Percentiles rank a stretch among this genome's conserved stretches.
phyloP scores from a whole-genome alignment of 768 basidiomycete genomes.

The Zangia roseola region DNA sequence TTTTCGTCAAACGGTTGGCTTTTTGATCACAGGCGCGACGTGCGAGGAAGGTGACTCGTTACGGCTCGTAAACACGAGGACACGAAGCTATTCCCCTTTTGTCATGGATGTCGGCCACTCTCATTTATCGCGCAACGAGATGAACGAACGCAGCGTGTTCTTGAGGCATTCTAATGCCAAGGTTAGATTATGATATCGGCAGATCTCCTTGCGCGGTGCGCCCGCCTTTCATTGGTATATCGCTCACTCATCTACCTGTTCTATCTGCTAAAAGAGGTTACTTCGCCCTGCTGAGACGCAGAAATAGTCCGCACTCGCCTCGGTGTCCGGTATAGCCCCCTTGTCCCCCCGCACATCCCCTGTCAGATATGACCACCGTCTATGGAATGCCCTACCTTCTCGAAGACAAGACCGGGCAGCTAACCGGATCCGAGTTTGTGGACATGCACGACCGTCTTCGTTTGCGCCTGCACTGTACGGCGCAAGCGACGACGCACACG shows the following conservation, averaged over 20 bases:
- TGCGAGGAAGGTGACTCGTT: slow-evolving; percentile 9
- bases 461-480: slow-evolving; percentile 49
- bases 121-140: slow-evolving; percentile 10
- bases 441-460: slow-evolving; percentile 64
- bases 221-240: slow-evolving; percentile 20
- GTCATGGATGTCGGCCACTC: slow-evolving; percentile 6
- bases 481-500: slow-evolving; percentile 38
- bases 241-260: slow-evolving; percentile 17
- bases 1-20: slow-evolving; percentile 13
- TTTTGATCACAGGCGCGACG: slow-evolving; percentile 7
- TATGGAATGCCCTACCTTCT: slow-evolving; percentile 63
- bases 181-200: slow-evolving; percentile 24
- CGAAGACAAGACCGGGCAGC: slow-evolving; percentile 57
- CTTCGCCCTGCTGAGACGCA: slow-evolving; percentile 9
- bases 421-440: slow-evolving; percentile 55
- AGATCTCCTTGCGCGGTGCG: slow-evolving; percentile 16
- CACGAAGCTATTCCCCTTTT: slow-evolving; percentile 21
- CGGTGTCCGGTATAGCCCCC: background rate
- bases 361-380: slow-evolving; percentile 32
- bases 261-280: slow-evolving; percentile 24
- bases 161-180: slow-evolving; percentile 10
- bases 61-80: slow-evolving; percentile 18
- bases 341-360: slow-evolving; percentile 1
- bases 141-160: slow-evolving; percentile 20
- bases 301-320: slow-evolving; percentile 23